A percentile compares a stretch with the other conserved stretches of the same genome.
These are phyloP conservation scores for Garcia nutans DNA, from an alignment of 345 rosid species.

Conservation along the genomic window DNA sequence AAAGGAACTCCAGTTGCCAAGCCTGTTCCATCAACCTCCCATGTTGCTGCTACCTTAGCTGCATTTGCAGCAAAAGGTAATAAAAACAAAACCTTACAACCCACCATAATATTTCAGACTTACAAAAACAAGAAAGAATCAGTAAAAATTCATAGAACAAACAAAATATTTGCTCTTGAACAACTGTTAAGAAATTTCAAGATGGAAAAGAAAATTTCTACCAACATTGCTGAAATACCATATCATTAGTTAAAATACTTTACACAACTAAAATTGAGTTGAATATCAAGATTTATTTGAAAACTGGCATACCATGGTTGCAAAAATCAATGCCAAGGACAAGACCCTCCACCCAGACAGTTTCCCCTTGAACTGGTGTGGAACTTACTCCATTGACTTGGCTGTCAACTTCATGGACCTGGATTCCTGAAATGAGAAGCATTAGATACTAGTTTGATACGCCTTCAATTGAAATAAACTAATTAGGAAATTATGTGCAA, in stretches of 20 bases:
- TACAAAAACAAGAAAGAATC: neutral
- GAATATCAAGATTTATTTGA: conserved; percentile 2
- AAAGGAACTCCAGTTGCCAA: conserved; percentile 54
- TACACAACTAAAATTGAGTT: neutral
- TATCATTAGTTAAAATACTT: neutral
- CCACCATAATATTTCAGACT: conserved; percentile 4
- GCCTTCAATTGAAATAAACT: neutral
- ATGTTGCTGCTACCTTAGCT: conserved; percentile 71
- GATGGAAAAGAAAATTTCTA: neutral
- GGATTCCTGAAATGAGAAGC: conserved; percentile 34
- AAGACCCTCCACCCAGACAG: conserved; percentile 95
- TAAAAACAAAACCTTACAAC: neutral
- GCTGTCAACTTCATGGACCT: conserved; percentile 20
- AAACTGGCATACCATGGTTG: conserved; percentile 70
- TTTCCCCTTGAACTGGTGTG: conserved; percentile 46
- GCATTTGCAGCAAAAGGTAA: neutral
- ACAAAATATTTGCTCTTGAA: neutral
- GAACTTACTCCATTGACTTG: conserved; percentile 36
- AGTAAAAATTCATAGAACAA: neutral
- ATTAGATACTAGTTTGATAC: conserved; percentile 10
- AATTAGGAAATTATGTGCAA: neutral
- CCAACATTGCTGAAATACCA: neutral
- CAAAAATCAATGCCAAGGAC: conserved; percentile 97
- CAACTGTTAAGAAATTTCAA: neutral
- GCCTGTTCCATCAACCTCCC: conserved; percentile 95